Base-by-base conservation (phyloP, 2,329 filamentous ascomycete genomes). In the Arthrobotrys musiformis region DNA sequence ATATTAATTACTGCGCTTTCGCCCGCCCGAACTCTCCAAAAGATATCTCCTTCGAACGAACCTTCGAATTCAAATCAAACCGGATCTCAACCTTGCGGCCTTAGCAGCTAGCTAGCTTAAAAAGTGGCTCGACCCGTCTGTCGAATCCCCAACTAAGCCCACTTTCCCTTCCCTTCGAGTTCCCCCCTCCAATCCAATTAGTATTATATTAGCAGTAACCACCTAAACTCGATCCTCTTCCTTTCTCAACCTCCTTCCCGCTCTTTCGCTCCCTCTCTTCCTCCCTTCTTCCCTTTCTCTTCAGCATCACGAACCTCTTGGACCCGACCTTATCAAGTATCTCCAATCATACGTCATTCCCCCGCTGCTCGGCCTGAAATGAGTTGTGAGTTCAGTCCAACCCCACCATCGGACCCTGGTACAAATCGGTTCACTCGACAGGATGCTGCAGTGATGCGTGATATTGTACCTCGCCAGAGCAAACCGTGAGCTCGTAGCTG, bases 371-470 rank as follows among this genome's bases (percentile, higher is more conserved):
- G 35, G 44, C 56, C 63, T 11, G 35, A 64, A 61, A 77, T 77
- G 73, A 70, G 66, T 77, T 77, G 73, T 77, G 66, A 77, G 73
- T 77, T 67, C 66, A 50, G 33, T 68, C 56, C 26, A 69, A 76
- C 73, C 73, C 73, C 73, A 77, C 73, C 73, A 77, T 70, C 40
- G 48, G 48, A 56, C 46, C 69, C 60, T 54, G 37, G 35, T 35
- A 30, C 24, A 40, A n/a, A 35, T 40, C 33, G 54, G 30, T 33
- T 15, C 22, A 26, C 48, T 56, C 33, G 33, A 58, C 33, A 58
- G 33, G 17, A 40, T 58, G n/a, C n/a, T n/a, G n/a, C n/a, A 58
- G 17, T 58, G 54, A 58, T 58, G 54, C 54, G 54, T 58, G 54
- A 58, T 40, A 58, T 40, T 58, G 54, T 58, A 58, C 54, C 54